These are phyloP conservation scores for Panicum virgatum DNA, from an alignment of 202 grass and related monocot genomes.

Conservation along the genomic window DNA sequence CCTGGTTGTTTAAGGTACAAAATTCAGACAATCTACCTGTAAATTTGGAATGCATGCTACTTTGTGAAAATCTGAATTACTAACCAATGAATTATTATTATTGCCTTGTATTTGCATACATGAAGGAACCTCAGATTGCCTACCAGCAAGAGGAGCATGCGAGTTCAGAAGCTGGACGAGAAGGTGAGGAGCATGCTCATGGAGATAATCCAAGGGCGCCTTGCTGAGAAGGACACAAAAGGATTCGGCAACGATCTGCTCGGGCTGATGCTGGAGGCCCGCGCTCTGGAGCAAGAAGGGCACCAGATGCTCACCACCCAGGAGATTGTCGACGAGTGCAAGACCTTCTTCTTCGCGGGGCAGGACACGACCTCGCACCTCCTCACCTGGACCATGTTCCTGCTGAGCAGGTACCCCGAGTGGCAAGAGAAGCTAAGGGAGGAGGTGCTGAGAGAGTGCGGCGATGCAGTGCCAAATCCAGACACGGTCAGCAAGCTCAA, in stretches of 20 bases:
- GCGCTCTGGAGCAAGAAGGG: not conserved
- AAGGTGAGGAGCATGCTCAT: conserved; percentile 18
- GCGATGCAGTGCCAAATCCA: conserved; percentile 5
- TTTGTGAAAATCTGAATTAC: too few species aligned
- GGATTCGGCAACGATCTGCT: conserved; percentile 48
- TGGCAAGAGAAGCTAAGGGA: conserved; percentile 53
- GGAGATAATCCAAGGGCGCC: conserved; percentile 25
- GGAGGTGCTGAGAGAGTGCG: conserved; percentile 43
- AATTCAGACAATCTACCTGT: too few species aligned
- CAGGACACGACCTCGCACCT: conserved; percentile 52
- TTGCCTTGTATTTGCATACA: not conserved
- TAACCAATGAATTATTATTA: too few species aligned
- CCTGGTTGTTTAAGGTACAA: too few species aligned
- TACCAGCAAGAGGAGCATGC: not conserved
- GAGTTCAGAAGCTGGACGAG: conserved; percentile 7
- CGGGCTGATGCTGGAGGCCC: conserved; percentile 41
- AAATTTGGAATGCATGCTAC: too few species aligned
- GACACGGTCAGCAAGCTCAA: too few species aligned
- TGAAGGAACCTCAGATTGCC: conserved; percentile 17
- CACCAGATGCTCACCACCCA: conserved; percentile 26
- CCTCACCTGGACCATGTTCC: conserved; percentile 52
- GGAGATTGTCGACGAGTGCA: conserved; percentile 58
- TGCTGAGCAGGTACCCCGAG: conserved; percentile 31
- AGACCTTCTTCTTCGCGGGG: conserved; percentile 58
- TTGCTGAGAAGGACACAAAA: not conserved